A percentile compares a stretch with the other conserved stretches of the same genome.
Conservation (phyloP, 257 asterid genomes). For the Dorcoceras hygrometricum region DNA sequence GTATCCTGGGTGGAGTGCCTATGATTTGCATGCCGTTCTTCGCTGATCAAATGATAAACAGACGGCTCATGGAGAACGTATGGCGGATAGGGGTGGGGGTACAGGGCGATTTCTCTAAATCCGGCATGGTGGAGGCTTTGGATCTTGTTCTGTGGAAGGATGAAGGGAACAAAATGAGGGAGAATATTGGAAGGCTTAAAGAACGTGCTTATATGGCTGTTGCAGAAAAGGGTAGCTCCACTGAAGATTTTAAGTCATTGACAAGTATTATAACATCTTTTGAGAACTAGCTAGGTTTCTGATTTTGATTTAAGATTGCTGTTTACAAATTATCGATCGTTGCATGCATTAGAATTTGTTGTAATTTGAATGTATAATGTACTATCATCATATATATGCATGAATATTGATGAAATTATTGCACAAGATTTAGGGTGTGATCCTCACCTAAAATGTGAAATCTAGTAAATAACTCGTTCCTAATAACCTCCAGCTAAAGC, state of each 20-base stretch:
- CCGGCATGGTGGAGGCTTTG: conserved; percentile 27
- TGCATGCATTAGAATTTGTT: too few relatives aligned
- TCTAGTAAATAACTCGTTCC: too few relatives aligned
- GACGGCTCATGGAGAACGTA: conserved; percentile 46
- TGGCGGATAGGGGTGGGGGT: conserved; percentile 55
- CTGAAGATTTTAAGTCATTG: conserved; percentile 34
- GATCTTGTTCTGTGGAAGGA: conserved; percentile 30
- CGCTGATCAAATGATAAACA: conserved; percentile 54
- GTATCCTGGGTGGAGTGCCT: conserved; percentile 49
- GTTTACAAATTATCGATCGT: too few relatives aligned
- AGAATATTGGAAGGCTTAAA: conserved; percentile 28
- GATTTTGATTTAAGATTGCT: too few relatives aligned
- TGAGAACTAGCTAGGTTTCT: neutral
- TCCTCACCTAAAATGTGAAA: too few relatives aligned
- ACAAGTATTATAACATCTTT: conserved; percentile 21
- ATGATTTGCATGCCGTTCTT: conserved; percentile 54
- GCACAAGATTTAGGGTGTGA: too few relatives aligned
- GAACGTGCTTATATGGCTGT: conserved; percentile 38
- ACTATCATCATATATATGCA: too few relatives aligned
- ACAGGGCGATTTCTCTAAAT: conserved; percentile 40
- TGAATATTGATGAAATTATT: too few relatives aligned
- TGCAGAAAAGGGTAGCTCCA: conserved; percentile 47
- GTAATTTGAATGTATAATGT: too few relatives aligned
- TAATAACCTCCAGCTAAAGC: too few relatives aligned
- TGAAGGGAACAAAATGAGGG: conserved; percentile 35